Percentiles rank a stretch among this genome's conserved stretches.
phyloP scores from a whole-genome alignment of 352 stramenopile species.

The Phytophthora tentaculata region DNA sequence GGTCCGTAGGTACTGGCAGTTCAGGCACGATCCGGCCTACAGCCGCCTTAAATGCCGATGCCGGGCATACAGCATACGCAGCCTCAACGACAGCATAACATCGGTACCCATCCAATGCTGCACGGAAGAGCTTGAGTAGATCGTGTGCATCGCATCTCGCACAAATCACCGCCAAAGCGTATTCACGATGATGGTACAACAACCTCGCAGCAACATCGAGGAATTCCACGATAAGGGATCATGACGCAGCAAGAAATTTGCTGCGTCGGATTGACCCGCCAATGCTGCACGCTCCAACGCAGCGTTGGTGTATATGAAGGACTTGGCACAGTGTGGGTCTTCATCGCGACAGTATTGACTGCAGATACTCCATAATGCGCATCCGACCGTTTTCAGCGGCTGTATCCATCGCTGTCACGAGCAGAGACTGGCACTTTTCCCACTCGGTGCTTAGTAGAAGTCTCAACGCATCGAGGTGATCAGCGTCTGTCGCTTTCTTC shows the following conservation, averaged over 20 bases:
- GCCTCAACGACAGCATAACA: background rate
- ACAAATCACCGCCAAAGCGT: background rate
- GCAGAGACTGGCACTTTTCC: background rate
- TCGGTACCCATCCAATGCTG: background rate
- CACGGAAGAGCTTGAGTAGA: background rate
- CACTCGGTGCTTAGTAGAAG: background rate
- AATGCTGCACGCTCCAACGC: background rate
- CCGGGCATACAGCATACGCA: background rate
- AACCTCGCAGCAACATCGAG: background rate
- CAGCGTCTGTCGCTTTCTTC: background rate
- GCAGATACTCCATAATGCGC: background rate
- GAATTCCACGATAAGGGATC: background rate
- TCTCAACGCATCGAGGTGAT: background rate
- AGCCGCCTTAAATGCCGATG: background rate
- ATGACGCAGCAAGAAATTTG: background rate
- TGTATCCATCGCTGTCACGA: background rate
- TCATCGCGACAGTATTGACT: background rate
- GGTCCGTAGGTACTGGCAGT: background rate
- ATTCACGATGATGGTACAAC: background rate
- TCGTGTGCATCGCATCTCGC: background rate
- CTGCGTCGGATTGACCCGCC: background rate
- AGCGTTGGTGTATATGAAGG: background rate
- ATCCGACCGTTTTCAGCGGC: background rate
- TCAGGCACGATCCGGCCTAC: background rate
- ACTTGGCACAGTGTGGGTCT: background rate